Evolutionary conservation across 306 rosid genomes (phyloP), one percentile per base, ranked within the genome.

Genomic region (Cucurbita maxima): DNA sequence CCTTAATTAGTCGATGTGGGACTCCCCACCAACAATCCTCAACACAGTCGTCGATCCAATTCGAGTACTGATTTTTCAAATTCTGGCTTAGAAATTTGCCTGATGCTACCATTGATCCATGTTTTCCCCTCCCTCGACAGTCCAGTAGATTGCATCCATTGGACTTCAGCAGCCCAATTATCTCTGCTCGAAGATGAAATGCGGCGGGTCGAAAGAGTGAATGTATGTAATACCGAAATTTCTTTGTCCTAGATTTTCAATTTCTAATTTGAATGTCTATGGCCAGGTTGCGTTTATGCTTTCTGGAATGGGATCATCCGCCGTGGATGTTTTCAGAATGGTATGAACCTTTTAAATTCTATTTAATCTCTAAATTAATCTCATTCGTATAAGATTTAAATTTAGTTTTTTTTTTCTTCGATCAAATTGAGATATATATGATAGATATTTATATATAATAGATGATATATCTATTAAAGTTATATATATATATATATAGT

Each of bases 61-160:
- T 45, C 10, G 12, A 66, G 5, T 41, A 40, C 12, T 1, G 4
- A 40, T 63, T 63, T 9, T n/a, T n/a, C 48, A 3, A 14, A 62
- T 38, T 38, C 50, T 1, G 38, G 40, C 19, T 22, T 67, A 10
- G 11, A 19, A 44, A 5, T 67, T 22, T 67, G 11, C 38, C 55
- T 67, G 34, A 38, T 63, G 30, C 1, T 15, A 62, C 34, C 8
- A 18, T 63, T 8, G 50, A 58, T 52, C 76, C 41, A 68, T 61
- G 72, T 34, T 45, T 60, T 69, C 25, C 78, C 73, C 20, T 76
- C 73, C 7, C 51, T 16, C 83, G 78, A 75, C 90, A 94, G 99
- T 84, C 99, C 99, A 70, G 97, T 94, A 68, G 97, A 94, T 68
- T 94, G 99, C 88, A 94, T 94, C 82, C 97, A 94, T 74, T 94